phyloP scores from a whole-genome alignment of 176 grass and related monocot genomes.

The Oryza glumipatula region DNA sequence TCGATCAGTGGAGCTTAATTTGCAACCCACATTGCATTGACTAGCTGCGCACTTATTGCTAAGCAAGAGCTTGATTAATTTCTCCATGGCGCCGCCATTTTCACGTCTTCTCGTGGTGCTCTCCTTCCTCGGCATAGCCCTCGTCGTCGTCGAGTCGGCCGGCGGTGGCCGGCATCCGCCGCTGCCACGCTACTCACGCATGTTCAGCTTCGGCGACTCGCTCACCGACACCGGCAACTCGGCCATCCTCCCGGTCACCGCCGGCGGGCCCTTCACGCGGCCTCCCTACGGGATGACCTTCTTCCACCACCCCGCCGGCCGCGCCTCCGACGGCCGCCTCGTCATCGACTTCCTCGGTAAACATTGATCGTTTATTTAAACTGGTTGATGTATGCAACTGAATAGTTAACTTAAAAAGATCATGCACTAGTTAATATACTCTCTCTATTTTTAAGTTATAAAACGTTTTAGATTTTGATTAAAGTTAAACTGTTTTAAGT shows the following conservation, averaged over 20 bases:
- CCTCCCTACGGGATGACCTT: constrained; percentile 38
- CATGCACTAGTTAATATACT: too few relatives aligned
- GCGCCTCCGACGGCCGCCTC: constrained; percentile 28
- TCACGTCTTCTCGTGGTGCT: not conserved
- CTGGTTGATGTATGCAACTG: too few relatives aligned
- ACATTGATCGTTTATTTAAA: too few relatives aligned
- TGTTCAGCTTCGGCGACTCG: constrained; percentile 44
- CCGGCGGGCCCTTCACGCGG: not conserved
- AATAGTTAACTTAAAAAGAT: too few relatives aligned
- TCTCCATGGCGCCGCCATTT: constrained; percentile 32
- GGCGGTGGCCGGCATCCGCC: not conserved
- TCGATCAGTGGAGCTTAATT: too few relatives aligned
- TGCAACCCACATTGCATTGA: too few relatives aligned
- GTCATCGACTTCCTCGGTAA: constrained; percentile 41
- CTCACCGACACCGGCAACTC: constrained; percentile 42
- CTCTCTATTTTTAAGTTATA: too few relatives aligned
- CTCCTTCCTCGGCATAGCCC: not conserved
- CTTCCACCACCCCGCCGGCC: constrained; percentile 40
- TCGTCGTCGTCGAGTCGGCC: not conserved
- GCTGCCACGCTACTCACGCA: not conserved
- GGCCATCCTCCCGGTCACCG: not conserved
- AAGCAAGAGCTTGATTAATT: not conserved
- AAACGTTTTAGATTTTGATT: too few relatives aligned
- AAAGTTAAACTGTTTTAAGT: too few relatives aligned
- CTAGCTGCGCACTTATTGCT: too few relatives aligned